These are phyloP conservation scores for Meira miltonrushii DNA, from an alignment of 1,284 basidiomycete species.

Conservation along the genomic window DNA sequence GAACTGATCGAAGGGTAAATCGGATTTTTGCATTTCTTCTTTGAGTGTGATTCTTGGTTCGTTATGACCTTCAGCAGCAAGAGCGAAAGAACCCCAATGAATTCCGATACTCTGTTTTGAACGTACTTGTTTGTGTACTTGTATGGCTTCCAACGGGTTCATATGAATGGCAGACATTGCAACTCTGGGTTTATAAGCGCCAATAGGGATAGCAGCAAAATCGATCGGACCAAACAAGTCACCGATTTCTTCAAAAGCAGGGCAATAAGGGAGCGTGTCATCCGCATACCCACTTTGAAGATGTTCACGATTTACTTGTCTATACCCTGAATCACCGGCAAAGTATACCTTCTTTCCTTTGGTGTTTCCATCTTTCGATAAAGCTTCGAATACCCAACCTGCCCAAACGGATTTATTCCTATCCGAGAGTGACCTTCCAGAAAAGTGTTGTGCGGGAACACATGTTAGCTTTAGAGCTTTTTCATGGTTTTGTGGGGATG, in stretches of 20 bases:
- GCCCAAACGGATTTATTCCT: conserved; percentile 37
- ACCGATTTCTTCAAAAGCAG: conserved; percentile 41
- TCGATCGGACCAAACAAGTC: conserved; percentile 38
- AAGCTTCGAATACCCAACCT: conserved; percentile 29
- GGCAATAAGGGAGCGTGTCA: conserved; percentile 27
- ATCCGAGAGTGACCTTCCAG: conserved; percentile 21
- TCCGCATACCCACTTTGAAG: conserved; percentile 22
- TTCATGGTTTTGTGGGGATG: not conserved
- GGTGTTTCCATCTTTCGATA: conserved; percentile 2
- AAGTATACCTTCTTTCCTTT: conserved; percentile 31
- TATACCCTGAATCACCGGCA: conserved; percentile 36
- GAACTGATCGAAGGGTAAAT: conserved; percentile 24
- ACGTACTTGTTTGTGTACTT: conserved; percentile 29
- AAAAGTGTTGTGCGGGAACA: conserved; percentile 40
- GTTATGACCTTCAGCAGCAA: conserved; percentile 38
- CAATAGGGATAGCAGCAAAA: conserved; percentile 34
- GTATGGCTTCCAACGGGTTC: conserved; percentile 31
- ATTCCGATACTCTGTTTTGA: conserved; percentile 26
- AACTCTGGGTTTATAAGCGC: conserved; percentile 40
- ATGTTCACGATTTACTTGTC: conserved; percentile 13
- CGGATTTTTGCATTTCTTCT: conserved; percentile 22
- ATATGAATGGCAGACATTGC: conserved; percentile 33
- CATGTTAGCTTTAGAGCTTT: conserved; percentile 26
- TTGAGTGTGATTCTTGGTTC: conserved; percentile 28
- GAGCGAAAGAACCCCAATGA: conserved; percentile 34